Conservation (phyloP, 2,329 filamentous ascomycete species). For the Emergomyces orientalis region DNA sequence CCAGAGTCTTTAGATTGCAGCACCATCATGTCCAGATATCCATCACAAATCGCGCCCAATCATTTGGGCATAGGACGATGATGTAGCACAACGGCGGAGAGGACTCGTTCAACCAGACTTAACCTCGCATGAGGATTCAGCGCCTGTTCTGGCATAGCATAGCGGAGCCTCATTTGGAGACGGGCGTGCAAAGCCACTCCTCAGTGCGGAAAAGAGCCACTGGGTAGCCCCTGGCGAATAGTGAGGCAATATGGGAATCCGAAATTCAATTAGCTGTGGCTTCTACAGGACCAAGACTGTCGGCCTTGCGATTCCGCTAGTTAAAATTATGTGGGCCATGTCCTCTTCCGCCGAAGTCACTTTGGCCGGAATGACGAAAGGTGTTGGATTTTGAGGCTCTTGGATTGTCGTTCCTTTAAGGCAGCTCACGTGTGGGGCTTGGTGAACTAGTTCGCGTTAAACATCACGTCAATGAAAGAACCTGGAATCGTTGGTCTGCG, state of each 20-base stretch:
- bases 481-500: background rate
- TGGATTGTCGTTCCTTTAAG: background rate
- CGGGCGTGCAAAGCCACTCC: background rate
- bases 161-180: background rate
- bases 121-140: background rate
- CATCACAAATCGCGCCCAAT: background rate
- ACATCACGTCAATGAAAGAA: background rate
- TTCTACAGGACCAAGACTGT: background rate
- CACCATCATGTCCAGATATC: background rate
- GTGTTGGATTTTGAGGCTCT: background rate
- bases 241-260: slow-evolving; percentile 2
- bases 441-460: background rate
- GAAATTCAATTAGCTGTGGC: background rate
- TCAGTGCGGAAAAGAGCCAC: background rate
- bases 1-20: background rate
- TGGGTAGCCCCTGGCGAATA: background rate
- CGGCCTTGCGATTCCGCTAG: background rate
- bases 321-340: background rate
- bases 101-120: background rate
- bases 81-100: background rate
- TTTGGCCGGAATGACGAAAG: background rate
- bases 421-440: background rate
- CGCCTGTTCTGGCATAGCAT: background rate
- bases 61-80: background rate
- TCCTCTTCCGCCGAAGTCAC: background rate